Percentiles rank a stretch among this genome's conserved stretches.
phyloP scores from a whole-genome alignment of 805 yeast genomes.

The Myxozyma lipomycoides region DNA sequence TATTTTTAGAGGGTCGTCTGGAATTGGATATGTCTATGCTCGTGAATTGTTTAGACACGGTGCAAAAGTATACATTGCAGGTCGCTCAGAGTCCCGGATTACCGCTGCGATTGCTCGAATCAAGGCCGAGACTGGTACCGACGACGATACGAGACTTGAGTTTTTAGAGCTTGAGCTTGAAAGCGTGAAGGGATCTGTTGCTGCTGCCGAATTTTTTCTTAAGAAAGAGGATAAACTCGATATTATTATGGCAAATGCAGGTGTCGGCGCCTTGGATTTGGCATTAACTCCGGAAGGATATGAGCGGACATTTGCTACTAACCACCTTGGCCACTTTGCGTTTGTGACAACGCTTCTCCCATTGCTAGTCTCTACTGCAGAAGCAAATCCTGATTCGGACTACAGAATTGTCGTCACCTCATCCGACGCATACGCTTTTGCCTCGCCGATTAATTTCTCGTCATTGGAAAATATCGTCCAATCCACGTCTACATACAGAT shows the following conservation, averaged over 20 bases:
- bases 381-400: conserved; percentile 5
- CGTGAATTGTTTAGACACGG: conserved; percentile 21
- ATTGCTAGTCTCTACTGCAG: conserved; percentile 14
- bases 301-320: conserved; percentile 21
- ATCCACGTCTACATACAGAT: background rate
- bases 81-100: conserved; percentile 18
- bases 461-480: conserved; percentile 7
- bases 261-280: conserved; percentile 39
- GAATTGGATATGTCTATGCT: conserved; percentile 22
- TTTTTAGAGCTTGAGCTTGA: conserved; percentile 22
- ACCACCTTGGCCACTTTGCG: conserved; percentile 28
- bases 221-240: conserved; percentile 46
- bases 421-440: conserved; percentile 6
- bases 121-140: background rate
- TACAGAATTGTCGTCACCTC: conserved; percentile 22
- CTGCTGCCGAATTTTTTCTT: conserved; percentile 37
- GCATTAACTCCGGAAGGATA: conserved; percentile 21
- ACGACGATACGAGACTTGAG: conserved; percentile 10
- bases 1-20: conserved; percentile 26
- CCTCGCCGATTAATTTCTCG: conserved; percentile 16
- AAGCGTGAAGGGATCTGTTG: conserved; percentile 15
- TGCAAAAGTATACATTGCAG: conserved; percentile 24
- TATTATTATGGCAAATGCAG: conserved; percentile 69
- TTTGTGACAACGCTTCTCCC: conserved; percentile 25
- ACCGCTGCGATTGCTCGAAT: conserved; percentile 21